Conservation (phyloP, 768 basidiomycete genomes). For the Boletus edulis region DNA sequence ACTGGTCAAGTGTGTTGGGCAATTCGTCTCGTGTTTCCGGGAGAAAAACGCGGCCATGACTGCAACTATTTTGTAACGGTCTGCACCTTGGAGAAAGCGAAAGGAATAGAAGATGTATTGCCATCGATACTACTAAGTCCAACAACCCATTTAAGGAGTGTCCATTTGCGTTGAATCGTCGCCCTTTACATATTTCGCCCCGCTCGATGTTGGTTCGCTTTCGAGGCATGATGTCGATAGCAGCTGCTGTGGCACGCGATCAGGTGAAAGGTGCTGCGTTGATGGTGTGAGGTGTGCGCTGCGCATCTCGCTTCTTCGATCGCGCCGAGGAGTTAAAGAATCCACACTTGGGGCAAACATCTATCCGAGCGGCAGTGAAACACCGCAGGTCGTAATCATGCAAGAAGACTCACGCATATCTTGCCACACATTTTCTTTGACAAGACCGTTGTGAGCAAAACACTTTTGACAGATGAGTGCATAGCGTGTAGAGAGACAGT, state of each 20-base stretch:
- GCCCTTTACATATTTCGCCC: neutral
- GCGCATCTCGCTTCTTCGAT: constrained; percentile 28
- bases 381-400: neutral
- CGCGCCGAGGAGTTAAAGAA: constrained; percentile 65
- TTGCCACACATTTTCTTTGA: constrained; percentile 78
- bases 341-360: constrained; percentile 81
- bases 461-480: constrained; percentile 63
- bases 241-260: constrained; percentile 4
- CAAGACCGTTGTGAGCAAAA: constrained; percentile 85
- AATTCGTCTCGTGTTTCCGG: too few species aligned
- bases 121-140: neutral
- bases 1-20: too few species aligned
- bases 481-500: constrained; percentile 51
- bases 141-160: neutral
- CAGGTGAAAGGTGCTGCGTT: constrained; percentile 6
- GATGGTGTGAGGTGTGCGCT: constrained; percentile 29
- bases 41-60: neutral
- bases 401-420: constrained; percentile 64
- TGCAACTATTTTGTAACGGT: constrained; percentile 2
- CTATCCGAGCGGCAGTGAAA: constrained; percentile 37
- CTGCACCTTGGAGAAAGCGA: neutral
- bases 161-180: constrained; percentile 7
- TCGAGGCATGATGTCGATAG: neutral
- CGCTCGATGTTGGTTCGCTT: neutral
- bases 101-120: constrained; percentile 2